Evolutionary conservation across 2,329 filamentous ascomycete species (phyloP), one percentile per base, ranked within the genome.

Genomic region (Exophiala calicioides): DNA sequence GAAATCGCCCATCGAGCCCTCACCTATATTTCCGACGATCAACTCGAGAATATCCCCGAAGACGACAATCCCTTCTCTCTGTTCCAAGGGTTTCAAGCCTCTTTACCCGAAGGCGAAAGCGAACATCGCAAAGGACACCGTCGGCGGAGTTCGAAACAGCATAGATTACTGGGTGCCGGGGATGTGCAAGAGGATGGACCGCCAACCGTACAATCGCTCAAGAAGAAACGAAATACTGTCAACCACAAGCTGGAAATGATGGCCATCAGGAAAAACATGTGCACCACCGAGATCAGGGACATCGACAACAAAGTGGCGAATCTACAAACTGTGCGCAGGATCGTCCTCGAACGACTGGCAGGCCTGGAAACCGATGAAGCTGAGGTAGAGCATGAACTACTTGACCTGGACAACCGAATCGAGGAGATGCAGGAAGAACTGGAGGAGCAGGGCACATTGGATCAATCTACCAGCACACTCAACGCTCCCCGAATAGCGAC

Each of bases 241-340:
- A 84, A 86, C 71, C 90, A 94, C 66, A 81, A 88, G 57, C 75
- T 98, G 58, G 90, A 97, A 63, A 88, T 96, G 81, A 82, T 97
- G 72, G 80, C 85, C 3, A 82, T 97, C 53, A 81, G 93, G 50
- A 98, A 98, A 69, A 95, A 93, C 63, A 96, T 98, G 91, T 91
- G 90, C 58, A 93, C 89, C 61, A 87, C 88, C 54, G 93, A 98
- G 68, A 97, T 98, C 49, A 82, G 84, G 50, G 93, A 98, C 63
- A 95, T 98, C 52, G 93, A 98, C 70, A 90, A 86, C 70, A 98
- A 97, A 69, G 91, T 98, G 55, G 82, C 88, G 51, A 97, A 97
- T 66, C 74, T 98, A 44, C 85, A 89, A 59, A 88, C 82, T 53
- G 96, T 97, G 89, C 85, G 93, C 57, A 86, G 85, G 63, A 94